Conservation (phyloP, 352 stramenopile species). For the Phytophthora rubi region DNA sequence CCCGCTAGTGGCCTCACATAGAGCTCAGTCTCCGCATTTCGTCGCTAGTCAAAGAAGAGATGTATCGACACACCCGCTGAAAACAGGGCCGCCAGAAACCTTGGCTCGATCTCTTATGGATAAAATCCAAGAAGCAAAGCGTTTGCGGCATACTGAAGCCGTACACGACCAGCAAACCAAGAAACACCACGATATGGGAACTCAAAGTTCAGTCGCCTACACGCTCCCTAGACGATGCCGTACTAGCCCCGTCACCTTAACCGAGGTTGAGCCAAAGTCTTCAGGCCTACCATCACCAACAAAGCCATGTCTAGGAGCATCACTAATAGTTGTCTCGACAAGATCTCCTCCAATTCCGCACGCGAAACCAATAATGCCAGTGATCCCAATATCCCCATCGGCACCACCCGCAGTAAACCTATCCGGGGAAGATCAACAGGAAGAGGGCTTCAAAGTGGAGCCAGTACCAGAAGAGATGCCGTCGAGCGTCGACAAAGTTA, state of each 20-base stretch:
- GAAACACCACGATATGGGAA: not conserved
- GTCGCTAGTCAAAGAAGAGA: not conserved
- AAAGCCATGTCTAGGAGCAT: not conserved
- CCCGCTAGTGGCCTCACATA: too few relatives aligned
- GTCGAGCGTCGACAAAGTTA: constrained; percentile 9
- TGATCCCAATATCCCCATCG: constrained; percentile 7
- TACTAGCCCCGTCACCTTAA: not conserved
- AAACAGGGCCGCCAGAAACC: not conserved
- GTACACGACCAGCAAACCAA: not conserved
- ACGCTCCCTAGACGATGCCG: not conserved
- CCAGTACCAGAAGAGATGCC: not conserved
- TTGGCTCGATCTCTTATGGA: constrained; percentile 40
- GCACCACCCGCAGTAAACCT: not conserved
- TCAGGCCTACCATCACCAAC: not conserved
- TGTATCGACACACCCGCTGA: not conserved
- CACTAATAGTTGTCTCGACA: not conserved
- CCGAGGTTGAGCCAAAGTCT: not conserved
- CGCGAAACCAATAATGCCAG: constrained; percentile 29
- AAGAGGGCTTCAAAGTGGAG: not conserved
- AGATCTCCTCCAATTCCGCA: constrained; percentile 25
- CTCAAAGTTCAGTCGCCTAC: not conserved
- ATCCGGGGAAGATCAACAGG: not conserved
- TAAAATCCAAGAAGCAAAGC: constrained; percentile 52
- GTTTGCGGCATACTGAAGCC: constrained; percentile 12
- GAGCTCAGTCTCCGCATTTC: too few relatives aligned